Percentiles rank a stretch among this genome's conserved stretches.
phyloP scores from a whole-genome alignment of 2,329 filamentous ascomycete genomes.

The Fusarium vanettenii region DNA sequence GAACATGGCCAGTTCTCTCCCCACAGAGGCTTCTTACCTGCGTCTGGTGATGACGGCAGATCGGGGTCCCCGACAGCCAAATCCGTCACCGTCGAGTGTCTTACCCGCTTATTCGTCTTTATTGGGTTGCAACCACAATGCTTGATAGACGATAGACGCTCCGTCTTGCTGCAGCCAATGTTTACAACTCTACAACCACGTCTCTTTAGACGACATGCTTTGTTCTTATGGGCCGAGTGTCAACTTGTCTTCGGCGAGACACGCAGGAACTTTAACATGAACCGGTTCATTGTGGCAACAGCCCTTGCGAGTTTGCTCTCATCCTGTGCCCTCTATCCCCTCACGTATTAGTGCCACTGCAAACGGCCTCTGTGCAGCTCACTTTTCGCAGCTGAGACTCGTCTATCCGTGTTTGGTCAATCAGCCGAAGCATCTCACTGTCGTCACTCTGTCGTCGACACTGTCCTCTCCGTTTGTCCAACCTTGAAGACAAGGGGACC shows the following conservation, averaged over 20 bases:
- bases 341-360: conserved; percentile 10
- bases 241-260: not conserved
- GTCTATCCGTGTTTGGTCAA: conserved; percentile 34
- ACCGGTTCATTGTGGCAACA: not conserved
- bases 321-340: not conserved
- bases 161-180: conserved; percentile 10
- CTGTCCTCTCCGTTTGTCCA: conserved; percentile 27
- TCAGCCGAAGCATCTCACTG: conserved; percentile 36
- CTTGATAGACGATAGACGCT: conserved; percentile 2
- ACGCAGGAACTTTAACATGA: not conserved
- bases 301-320: conserved; percentile 1
- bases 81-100: conserved; percentile 1
- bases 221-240: not conserved
- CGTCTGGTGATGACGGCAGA: conserved; percentile 19
- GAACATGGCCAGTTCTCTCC: not conserved
- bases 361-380: conserved; percentile 13
- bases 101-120: conserved; percentile 8
- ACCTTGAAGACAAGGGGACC: conserved; percentile 19
- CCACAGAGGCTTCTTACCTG: conserved; percentile 4
- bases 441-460: conserved; percentile 26
- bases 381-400: conserved; percentile 20
- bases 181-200: conserved; percentile 4
- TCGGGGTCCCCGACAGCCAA: conserved; percentile 18
- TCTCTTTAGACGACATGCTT: not conserved
- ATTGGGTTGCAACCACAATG: conserved; percentile 11